Base-by-base conservation (phyloP, 192 early-diverging fungal genomes). In the Coemansia pectinata region DNA sequence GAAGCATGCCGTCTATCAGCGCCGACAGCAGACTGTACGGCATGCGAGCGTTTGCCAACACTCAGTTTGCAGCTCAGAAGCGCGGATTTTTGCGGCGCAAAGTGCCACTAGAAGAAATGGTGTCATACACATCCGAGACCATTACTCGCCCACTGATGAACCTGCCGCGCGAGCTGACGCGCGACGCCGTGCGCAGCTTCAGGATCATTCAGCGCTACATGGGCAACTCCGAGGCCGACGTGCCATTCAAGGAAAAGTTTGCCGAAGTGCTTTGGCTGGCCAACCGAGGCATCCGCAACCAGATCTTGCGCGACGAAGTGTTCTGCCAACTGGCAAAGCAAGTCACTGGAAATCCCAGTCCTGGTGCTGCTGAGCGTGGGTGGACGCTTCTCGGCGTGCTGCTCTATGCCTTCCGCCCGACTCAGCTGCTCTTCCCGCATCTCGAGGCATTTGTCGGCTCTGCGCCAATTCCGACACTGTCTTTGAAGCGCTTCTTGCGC, bases 251-350 rank as follows among this genome's bases (percentile, higher is more conserved):
- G 73, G 85, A 72, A n/a, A 36, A 52, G 55, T 72, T 79, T 23
- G 73, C 83, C 48, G 90, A 94, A 63, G 88, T 92, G 19, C 92
- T 95, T 64, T 86, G 86, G 71, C 76, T 99, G 34, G 81, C 95
- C 44, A 89, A 92, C 72, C 84, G 81, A 23, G 96, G 94, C 15
- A 89, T 97, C 23, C 74, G 83, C n/a, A 73, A 84, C 41, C 91
- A 88, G 33, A 85, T 88, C 34, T 77, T 99, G 73, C 86, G 95
- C 36, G 97, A 99, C 73, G 97, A 99, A 75, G 92, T 96, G 52
- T 95, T 93, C 69, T 94, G 95, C 44, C 96, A 97, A 86, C 74
- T 97, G 25, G 94, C 92, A 85, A 96, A 96, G 76, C 94, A 96
- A 67, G 70, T 94, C 38, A 90, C 87, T 7, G 78, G 89, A 19